A percentile compares a stretch with the other conserved stretches of the same genome.
phyloP scores from a whole-genome alignment of 1,139 yeast genomes.

The Meyerozyma smithsonii region DNA sequence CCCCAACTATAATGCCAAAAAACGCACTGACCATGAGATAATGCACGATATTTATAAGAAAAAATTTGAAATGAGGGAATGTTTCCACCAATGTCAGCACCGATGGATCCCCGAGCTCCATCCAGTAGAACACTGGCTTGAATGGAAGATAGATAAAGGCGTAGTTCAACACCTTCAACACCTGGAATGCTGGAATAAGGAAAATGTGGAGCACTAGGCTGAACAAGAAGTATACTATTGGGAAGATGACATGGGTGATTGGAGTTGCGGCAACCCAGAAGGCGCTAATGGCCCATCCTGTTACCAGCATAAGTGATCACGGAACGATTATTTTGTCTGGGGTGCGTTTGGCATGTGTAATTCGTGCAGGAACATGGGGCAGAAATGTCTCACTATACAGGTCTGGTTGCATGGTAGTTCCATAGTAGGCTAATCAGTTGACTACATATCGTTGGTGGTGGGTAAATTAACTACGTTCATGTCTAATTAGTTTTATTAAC shows the following conservation, averaged over 20 bases:
- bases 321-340: no score
- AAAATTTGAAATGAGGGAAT: constrained; percentile 13
- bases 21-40: constrained; percentile 20
- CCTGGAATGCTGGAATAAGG: constrained; percentile 10
- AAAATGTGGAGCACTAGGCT: constrained; percentile 8
- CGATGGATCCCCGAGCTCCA: constrained; percentile 11
- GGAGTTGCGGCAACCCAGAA: background rate
- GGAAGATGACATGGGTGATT: background rate
- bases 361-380: background rate
- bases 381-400: no score
- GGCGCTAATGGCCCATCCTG: background rate
- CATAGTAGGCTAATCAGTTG: no score
- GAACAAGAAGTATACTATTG: background rate
- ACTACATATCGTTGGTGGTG: no score
- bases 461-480: no score
- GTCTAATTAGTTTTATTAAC: background rate
- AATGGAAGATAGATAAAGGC: constrained; percentile 18
- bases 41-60: constrained; percentile 16
- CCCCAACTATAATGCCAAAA: constrained; percentile 19
- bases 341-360: background rate
- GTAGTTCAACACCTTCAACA: constrained; percentile 13
- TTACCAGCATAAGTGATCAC: background rate
- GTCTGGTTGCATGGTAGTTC: no score
- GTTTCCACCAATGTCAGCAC: constrained; percentile 6
- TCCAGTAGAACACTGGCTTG: constrained; percentile 16